phyloP scores from a whole-genome alignment of 1,284 basidiomycete species.

The Taiwanofungus camphoratus region DNA sequence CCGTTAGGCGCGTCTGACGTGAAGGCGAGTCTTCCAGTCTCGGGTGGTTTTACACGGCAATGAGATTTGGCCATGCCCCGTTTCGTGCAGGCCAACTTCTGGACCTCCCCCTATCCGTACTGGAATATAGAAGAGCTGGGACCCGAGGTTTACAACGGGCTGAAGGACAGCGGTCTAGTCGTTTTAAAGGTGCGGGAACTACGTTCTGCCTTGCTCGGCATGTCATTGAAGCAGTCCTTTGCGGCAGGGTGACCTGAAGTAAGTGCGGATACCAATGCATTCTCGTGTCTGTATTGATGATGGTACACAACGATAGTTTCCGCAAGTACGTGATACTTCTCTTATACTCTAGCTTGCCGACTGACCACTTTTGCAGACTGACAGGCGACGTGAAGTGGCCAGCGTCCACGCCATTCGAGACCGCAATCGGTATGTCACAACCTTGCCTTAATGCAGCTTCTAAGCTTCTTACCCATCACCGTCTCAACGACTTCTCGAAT shows the following conservation, averaged over 20 bases:
- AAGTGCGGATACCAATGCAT: slow-evolving; percentile 4
- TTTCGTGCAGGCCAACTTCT: slow-evolving; percentile 55
- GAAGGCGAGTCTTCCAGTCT: slow-evolving; percentile 26
- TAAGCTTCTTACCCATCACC: no score
- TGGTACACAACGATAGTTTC: slow-evolving; percentile 44
- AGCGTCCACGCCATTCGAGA: slow-evolving; percentile 71
- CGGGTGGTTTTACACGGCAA: not conserved
- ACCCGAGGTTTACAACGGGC: slow-evolving; percentile 49
- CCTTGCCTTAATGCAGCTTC: no score
- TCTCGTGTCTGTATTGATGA: not conserved
- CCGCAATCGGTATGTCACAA: slow-evolving; percentile 69
- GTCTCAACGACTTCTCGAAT: no score
- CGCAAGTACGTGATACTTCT: slow-evolving; percentile 56
- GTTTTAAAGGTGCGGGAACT: slow-evolving; percentile 78
- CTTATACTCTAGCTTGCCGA: slow-evolving; percentile 25
- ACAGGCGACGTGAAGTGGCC: slow-evolving; percentile 91
- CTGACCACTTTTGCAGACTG: slow-evolving; percentile 45
- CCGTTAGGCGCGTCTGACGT: slow-evolving; percentile 47
- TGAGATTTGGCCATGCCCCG: no score
- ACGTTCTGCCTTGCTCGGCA: not conserved
- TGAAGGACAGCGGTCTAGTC: slow-evolving; percentile 72
- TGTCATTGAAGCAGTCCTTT: not conserved
- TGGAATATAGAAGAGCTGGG: slow-evolving; percentile 70
- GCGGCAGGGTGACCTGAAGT: slow-evolving; percentile 83
- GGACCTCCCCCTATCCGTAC: slow-evolving; percentile 82